These are phyloP conservation scores for Wickerhamiella dianesei DNA, from an alignment of 805 yeast genomes.

Conservation along the genomic window DNA sequence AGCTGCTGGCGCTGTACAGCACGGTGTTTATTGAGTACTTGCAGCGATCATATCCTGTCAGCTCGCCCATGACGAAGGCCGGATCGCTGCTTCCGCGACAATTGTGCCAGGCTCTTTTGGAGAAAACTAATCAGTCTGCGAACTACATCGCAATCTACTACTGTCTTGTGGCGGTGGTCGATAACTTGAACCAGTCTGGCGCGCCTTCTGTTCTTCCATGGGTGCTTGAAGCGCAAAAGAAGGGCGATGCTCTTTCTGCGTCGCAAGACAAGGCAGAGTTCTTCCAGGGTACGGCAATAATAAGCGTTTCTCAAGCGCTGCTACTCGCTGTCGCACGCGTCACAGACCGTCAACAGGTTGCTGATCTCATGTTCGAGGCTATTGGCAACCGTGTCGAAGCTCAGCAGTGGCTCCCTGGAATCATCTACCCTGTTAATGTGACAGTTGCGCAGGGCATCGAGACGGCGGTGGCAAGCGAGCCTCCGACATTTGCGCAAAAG, in stretches of 20 bases:
- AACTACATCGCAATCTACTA: conserved; percentile 16
- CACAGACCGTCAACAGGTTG: conserved; percentile 6
- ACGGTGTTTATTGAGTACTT: conserved; percentile 18
- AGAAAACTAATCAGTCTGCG: conserved; percentile 3
- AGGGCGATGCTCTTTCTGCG: background rate
- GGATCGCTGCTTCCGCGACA: conserved; percentile 14
- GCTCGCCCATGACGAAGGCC: conserved; percentile 5
- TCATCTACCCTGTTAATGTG: conserved; percentile 14
- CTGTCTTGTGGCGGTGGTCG: conserved; percentile 9
- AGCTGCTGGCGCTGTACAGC: conserved; percentile 18
- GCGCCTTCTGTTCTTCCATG: conserved; percentile 10
- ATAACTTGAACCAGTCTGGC: conserved; percentile 2
- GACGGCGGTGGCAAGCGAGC: background rate
- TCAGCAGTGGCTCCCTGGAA: conserved; percentile 17
- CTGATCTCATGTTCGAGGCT: conserved; percentile 4
- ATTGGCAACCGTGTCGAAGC: conserved; percentile 11
- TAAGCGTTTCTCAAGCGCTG: conserved; percentile 8
- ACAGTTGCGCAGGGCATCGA: conserved; percentile 8
- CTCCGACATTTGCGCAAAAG: background rate
- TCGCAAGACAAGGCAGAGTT: background rate
- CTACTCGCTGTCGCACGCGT: conserved; percentile 10
- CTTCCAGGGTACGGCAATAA: background rate
- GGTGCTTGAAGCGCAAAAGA: conserved; percentile 6
- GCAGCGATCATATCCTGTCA: background rate
- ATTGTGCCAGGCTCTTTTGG: conserved; percentile 6